A percentile compares a stretch with the other conserved stretches of the same genome.
Conservation (phyloP, 768 basidiomycete genomes). For the Filobasidium floriforme region DNA sequence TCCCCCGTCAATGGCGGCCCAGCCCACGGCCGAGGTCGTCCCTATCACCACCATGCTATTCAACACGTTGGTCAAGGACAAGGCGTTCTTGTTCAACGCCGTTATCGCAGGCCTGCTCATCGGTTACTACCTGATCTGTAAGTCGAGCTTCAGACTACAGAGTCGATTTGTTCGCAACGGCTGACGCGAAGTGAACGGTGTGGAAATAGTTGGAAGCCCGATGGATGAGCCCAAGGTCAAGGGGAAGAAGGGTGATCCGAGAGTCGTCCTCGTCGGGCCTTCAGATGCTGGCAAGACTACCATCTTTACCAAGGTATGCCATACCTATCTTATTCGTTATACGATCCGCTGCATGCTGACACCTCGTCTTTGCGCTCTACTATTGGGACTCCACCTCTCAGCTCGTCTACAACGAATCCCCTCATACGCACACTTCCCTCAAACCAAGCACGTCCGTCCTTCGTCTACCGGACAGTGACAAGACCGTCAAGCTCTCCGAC, state of each 20-base stretch:
- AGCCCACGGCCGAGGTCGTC: conserved; percentile 29
- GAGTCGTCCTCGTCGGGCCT: conserved; percentile 36
- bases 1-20: neutral
- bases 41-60: conserved; percentile 27
- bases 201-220: neutral
- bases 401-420: conserved; percentile 30
- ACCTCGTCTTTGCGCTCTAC: no score
- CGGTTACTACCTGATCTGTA: conserved; percentile 25
- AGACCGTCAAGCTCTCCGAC: conserved; percentile 32
- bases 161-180: neutral
- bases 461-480: conserved; percentile 2
- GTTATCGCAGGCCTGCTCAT: conserved; percentile 27
- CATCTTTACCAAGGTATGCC: conserved; percentile 36
- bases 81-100: conserved; percentile 33
- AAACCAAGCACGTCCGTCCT: conserved; percentile 26
- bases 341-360: no score
- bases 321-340: neutral
- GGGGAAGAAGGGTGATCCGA: conserved; percentile 19
- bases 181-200: neutral
- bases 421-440: conserved; percentile 38
- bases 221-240: neutral
- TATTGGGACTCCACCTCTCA: conserved; percentile 16
- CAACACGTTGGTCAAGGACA: conserved; percentile 34
- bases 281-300: conserved; percentile 38
- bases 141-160: neutral